phyloP scores from a whole-genome alignment of 148 eudicot genomes.

The Vaccinium darrowii region DNA sequence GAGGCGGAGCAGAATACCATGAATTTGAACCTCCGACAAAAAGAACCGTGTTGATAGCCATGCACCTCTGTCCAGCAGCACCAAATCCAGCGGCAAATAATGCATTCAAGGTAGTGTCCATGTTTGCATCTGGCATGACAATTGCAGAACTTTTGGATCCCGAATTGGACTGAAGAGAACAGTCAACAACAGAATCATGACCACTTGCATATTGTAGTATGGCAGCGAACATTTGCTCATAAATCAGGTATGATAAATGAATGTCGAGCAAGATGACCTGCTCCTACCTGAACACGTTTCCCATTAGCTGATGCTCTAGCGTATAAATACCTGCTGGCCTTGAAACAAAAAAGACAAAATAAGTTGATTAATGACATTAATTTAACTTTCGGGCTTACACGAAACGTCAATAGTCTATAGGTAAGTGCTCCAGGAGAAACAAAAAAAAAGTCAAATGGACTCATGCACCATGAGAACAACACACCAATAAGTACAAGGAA shows the following conservation, averaged over 20 bases:
- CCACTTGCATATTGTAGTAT: background rate
- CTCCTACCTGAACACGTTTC: constrained; percentile 88
- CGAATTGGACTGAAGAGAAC: constrained; percentile 59
- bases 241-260: background rate
- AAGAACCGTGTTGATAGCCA: constrained; percentile 79
- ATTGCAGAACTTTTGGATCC: constrained; percentile 90
- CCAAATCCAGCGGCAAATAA: constrained; percentile 89
- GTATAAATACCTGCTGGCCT: constrained; percentile 98
- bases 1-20: constrained; percentile 45
- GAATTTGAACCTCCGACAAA: constrained; percentile 73
- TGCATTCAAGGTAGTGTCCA: constrained; percentile 71
- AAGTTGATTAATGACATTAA: background rate
- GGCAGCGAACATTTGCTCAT: background rate
- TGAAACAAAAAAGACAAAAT: constrained; percentile 1
- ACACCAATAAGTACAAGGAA: background rate
- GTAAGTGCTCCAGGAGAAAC: background rate
- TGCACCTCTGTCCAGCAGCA: constrained; percentile 91
- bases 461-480: background rate
- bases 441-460: background rate
- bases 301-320: constrained; percentile 88
- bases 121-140: constrained; percentile 81
- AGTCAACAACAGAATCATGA: constrained; percentile 12
- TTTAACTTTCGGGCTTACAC: background rate
- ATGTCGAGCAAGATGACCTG: background rate
- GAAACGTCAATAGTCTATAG: background rate